Evolutionary conservation across 805 yeast genomes (phyloP).

Genomic region (Spathaspora boniae): DNA sequence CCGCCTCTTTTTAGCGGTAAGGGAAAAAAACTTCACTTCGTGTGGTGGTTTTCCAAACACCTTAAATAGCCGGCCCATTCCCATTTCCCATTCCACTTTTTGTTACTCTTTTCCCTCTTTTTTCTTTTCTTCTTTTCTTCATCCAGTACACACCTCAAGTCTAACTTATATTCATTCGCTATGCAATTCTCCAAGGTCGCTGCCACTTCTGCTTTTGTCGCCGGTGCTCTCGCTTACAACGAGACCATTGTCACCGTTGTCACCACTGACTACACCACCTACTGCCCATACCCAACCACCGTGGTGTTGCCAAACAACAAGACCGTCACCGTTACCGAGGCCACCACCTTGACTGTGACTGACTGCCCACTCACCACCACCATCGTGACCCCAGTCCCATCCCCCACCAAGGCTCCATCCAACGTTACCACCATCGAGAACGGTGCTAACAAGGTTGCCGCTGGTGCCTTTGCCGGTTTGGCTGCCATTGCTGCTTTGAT

Average conservation of each 20-base stretch:
- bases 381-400: slow-evolving; percentile 11
- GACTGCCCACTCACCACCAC: slow-evolving; percentile 32
- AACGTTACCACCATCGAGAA: slow-evolving; percentile 25
- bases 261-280: slow-evolving; percentile 66
- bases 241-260: too few relatives aligned
- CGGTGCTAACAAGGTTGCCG: slow-evolving; percentile 43
- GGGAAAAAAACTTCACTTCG: not conserved
- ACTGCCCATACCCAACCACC: slow-evolving; percentile 76
- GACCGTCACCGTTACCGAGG: slow-evolving; percentile 72
- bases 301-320: slow-evolving; percentile 48
- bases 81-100: not conserved
- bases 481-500: slow-evolving; percentile 49
- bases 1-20: too few relatives aligned
- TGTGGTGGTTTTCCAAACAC: not conserved
- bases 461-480: slow-evolving; percentile 50
- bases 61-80: too few relatives aligned
- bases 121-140: slow-evolving; percentile 4
- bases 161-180: slow-evolving; percentile 36
- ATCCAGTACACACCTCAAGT: slow-evolving; percentile 7
- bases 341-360: slow-evolving; percentile 84
- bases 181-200: slow-evolving; percentile 42
- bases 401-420: slow-evolving; percentile 19
- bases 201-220: slow-evolving; percentile 42
- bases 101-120: not conserved
- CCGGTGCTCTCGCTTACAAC: slow-evolving; percentile 47